Base-by-base conservation (phyloP, 805 yeast genomes). In the Lipomyces yamadae region DNA sequence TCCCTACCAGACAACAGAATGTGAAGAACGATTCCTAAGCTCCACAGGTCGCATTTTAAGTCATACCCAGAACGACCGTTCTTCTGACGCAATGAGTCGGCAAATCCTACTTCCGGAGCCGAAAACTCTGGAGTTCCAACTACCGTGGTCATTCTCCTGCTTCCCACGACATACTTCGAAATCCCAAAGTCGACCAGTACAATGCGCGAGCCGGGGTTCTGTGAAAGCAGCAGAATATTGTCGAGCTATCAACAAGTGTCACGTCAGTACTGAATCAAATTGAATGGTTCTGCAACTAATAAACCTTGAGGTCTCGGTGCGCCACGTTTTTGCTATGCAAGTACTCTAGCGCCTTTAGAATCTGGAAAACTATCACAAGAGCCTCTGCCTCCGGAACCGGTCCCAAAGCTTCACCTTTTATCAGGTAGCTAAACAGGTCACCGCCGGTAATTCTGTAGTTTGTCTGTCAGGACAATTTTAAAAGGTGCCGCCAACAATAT, bases 181-280 rank as follows among this genome's bases (percentile, higher is more conserved):
- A 83, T 82, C 0, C 93, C 93, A 77, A 89, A 89, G 76, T 89
- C 94, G 8, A 90, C 90, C 32, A 89, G 74, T 1, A 86, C 82
- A 50, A 89, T 76, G 67, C 82, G 81, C 0, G 89, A 78, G 57
- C 82, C 82, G 2, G 85, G 84, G 30, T 81, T 78, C 5, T 89
- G 88, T 0, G 84, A 76, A 56, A 81, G 83, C 53, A 87, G 77
- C 42, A 89, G 76, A 32, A 89, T 81, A 70, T 89, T 89, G 68
- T 88, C 93, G 45, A 88, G 75, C 72, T 70, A 24, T 29, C 33
- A 18, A 10, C 30, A 48, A 10, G 13, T 10, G 6, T 2, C 10
- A 37, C 13, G 33, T 30, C 48, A 35, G 42, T 7, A 30, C n/a
- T 33, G 24, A 39, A 15, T 42, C 35, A n/a, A 29, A 24, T 32